These are phyloP conservation scores for Paramecium primaurelia DNA, from an alignment of 73 alveolate genomes.

Conservation along the genomic window DNA sequence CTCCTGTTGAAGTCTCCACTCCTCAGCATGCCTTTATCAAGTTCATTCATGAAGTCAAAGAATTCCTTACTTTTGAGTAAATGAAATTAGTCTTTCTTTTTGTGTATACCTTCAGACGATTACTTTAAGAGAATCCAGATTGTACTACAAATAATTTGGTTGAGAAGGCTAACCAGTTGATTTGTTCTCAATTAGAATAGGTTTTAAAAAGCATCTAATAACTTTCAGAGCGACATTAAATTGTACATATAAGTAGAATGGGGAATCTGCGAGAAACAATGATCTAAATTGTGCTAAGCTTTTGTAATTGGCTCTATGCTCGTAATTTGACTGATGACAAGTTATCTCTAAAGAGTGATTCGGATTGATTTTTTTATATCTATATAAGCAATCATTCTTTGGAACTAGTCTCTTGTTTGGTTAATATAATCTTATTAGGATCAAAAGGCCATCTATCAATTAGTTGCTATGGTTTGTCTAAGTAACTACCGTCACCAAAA, in stretches of 20 bases:
- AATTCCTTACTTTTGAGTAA: neutral
- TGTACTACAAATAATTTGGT: neutral
- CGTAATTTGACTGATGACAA: constrained; percentile 37
- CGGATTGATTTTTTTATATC: constrained; percentile 26
- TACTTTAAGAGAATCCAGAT: neutral
- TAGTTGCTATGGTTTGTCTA: neutral
- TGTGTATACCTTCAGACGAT: neutral
- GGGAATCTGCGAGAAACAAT: neutral
- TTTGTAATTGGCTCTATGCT: constrained; percentile 61
- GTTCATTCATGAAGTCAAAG: neutral
- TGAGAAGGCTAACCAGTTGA: neutral
- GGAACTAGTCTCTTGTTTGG: neutral
- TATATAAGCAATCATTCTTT: constrained; percentile 15
- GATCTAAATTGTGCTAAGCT: constrained; percentile 14
- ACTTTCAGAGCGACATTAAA: neutral
- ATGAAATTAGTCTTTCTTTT: constrained; percentile 10
- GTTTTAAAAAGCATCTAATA: neutral
- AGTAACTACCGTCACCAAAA: constrained; percentile 8
- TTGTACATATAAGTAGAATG: neutral
- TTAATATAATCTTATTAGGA: neutral
- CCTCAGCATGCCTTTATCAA: constrained; percentile 5
- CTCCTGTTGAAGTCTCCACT: neutral
- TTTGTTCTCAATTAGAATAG: neutral
- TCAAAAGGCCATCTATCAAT: constrained; percentile 28
- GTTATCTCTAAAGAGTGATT: constrained; percentile 5